These are phyloP conservation scores for Acer saccharum DNA, from an alignment of 345 rosid species.

Conservation along the genomic window DNA sequence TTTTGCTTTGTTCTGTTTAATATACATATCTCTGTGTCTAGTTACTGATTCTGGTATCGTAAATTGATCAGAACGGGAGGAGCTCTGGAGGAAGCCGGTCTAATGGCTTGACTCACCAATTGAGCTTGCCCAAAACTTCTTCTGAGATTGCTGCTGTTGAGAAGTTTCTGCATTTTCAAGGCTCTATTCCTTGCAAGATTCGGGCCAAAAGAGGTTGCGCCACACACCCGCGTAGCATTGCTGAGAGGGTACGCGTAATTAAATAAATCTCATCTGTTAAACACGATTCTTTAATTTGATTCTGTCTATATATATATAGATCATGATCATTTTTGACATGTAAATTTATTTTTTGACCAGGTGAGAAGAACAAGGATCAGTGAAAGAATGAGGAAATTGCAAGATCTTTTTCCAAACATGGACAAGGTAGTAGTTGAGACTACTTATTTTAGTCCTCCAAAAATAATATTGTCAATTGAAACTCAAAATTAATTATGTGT, in stretches of 20 bases:
- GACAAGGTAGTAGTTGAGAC: slow-evolving; percentile 57
- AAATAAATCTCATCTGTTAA: slow-evolving; percentile 7
- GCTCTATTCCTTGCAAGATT: slow-evolving; percentile 74
- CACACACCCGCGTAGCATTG: slow-evolving; percentile 96
- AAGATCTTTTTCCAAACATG: slow-evolving; percentile 66
- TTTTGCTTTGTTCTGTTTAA: neutral
- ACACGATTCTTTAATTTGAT: neutral
- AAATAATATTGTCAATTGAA: neutral
- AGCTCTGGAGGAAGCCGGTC: slow-evolving; percentile 42
- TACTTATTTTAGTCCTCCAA: neutral
- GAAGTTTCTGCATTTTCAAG: slow-evolving; percentile 58
- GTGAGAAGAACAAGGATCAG: slow-evolving; percentile 69
- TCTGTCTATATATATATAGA: too few relatives aligned
- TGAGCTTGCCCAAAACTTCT: slow-evolving; percentile 68
- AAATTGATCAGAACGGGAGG: slow-evolving; percentile 39
- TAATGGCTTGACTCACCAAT: slow-evolving; percentile 58
- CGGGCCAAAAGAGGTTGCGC: slow-evolving; percentile 91
- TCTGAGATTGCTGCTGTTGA: slow-evolving; percentile 46
- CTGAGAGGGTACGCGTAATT: slow-evolving; percentile 63
- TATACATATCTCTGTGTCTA: neutral
- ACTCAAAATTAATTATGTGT: neutral
- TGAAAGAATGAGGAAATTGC: slow-evolving; percentile 65
- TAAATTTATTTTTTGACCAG: slow-evolving; percentile 27
- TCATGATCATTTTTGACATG: too few relatives aligned
- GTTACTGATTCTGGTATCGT: slow-evolving; percentile 12